Evolutionary conservation across 352 stramenopile species (phyloP).

Genomic region (Phytopythium ostracodes): DNA sequence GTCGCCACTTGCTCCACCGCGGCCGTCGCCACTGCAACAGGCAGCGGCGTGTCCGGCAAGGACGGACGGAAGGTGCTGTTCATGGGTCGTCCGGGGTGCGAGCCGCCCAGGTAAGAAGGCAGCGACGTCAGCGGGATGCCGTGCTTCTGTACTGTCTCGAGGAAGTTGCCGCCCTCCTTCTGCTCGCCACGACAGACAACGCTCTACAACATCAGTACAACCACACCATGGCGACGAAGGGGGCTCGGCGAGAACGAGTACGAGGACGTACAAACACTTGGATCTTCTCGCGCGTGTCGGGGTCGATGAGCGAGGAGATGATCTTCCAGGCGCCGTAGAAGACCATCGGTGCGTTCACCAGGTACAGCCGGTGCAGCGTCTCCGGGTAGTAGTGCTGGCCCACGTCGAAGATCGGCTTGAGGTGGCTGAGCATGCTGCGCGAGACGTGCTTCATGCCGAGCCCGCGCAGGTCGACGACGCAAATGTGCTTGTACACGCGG

Average conservation of each 20-base stretch:
- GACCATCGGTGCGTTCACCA: conserved; percentile 80
- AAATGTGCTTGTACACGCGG: conserved; percentile 84
- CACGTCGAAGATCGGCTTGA: conserved; percentile 80
- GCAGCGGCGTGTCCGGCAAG: conserved; percentile 45
- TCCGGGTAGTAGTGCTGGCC: conserved; percentile 79
- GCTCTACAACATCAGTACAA: neutral
- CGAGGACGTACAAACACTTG: conserved; percentile 71
- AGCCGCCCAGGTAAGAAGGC: conserved; percentile 54
- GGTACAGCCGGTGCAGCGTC: conserved; percentile 71
- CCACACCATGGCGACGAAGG: conserved; percentile 1
- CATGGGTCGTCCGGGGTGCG: conserved; percentile 45
- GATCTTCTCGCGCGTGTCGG: conserved; percentile 80
- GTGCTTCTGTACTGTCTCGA: conserved; percentile 51
- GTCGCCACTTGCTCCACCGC: no score
- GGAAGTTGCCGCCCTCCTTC: conserved; percentile 58
- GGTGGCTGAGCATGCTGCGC: conserved; percentile 45
- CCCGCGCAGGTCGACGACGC: conserved; percentile 71
- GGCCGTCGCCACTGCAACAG: conserved; percentile 16
- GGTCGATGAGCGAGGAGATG: conserved; percentile 63
- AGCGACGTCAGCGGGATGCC: conserved; percentile 58
- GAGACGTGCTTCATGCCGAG: conserved; percentile 67
- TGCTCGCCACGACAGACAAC: conserved; percentile 9
- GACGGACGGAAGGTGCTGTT: conserved; percentile 71
- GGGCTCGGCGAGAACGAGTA: no score
- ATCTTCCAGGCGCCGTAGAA: conserved; percentile 84